These are phyloP conservation scores for Boletus sensibilis DNA, from an alignment of 768 basidiomycete species.

Conservation along the genomic window DNA sequence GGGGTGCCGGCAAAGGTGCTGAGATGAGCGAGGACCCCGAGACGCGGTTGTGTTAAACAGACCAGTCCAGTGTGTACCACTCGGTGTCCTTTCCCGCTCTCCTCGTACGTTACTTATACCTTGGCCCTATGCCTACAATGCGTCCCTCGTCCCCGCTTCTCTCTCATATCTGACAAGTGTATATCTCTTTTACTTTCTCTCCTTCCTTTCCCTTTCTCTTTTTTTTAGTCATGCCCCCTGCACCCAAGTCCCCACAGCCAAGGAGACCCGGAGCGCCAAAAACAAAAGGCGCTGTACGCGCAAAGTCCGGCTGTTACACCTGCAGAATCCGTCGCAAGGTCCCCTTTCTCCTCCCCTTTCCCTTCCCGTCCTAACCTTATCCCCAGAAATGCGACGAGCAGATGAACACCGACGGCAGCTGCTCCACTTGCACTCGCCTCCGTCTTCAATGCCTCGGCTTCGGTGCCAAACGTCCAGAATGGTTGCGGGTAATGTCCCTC, in stretches of 20 bases:
- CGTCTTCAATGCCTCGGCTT: constrained; percentile 84
- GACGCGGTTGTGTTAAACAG: neutral
- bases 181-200: neutral
- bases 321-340: constrained; percentile 87
- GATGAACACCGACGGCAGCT: constrained; percentile 57
- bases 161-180: neutral
- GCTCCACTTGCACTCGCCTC: constrained; percentile 76
- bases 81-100: constrained; percentile 1
- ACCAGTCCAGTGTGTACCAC: no score
- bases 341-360: constrained; percentile 15
- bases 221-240: constrained; percentile 30
- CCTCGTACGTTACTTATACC: constrained; percentile 34
- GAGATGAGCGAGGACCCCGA: constrained; percentile 22
- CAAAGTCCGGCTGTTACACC: constrained; percentile 88
- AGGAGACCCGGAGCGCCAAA: constrained; percentile 58
- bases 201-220: neutral
- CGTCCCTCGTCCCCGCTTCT: constrained; percentile 16
- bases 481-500: constrained; percentile 62
- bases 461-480: constrained; percentile 82
- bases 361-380: constrained; percentile 14
- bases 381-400: constrained; percentile 83
- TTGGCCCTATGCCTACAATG: constrained; percentile 23
- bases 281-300: constrained; percentile 77
- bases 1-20: constrained; percentile 17
- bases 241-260: constrained; percentile 41